Conservation (phyloP, 2,329 filamentous ascomycete species). For the Colletotrichum sp. region DNA sequence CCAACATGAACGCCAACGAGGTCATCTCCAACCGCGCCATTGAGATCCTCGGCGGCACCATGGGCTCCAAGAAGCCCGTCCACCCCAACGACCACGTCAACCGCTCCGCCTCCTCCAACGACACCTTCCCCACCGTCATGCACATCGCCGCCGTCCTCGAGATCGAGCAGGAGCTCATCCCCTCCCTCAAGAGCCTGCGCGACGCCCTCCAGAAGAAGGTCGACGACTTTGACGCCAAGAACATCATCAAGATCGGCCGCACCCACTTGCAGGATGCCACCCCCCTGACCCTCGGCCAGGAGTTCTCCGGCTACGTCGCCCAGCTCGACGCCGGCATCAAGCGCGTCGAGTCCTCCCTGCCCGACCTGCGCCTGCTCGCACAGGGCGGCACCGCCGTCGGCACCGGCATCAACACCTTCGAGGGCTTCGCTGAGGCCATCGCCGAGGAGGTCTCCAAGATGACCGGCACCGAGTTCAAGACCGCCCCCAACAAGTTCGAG, state of each 20-base stretch:
- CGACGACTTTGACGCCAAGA: constrained; percentile 80
- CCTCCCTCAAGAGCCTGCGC: constrained; percentile 81
- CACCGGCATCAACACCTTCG: constrained; percentile 96
- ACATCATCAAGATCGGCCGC: constrained; percentile 98
- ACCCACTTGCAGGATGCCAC: constrained; percentile 98
- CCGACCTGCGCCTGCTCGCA: constrained; percentile 84
- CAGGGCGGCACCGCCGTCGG: constrained; percentile 97
- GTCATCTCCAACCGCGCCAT: constrained; percentile 99
- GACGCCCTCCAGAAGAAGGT: constrained; percentile 87
- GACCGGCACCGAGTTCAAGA: constrained; percentile 92
- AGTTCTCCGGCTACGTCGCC: constrained; percentile 96
- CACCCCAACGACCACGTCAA: constrained; percentile 99
- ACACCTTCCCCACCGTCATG: constrained; percentile 99
- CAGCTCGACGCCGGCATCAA: constrained; percentile 92
- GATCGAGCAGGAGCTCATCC: constrained; percentile 84
- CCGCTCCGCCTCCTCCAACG: constrained; percentile 98
- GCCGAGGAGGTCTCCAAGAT: constrained; percentile 90
- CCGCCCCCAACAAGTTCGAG: constrained; percentile 99
- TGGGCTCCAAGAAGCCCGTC: constrained; percentile 97
- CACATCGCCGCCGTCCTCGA: constrained; percentile 97
- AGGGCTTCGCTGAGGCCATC: constrained; percentile 93
- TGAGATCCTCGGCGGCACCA: constrained; percentile 91
- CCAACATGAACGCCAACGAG: constrained; percentile 99
- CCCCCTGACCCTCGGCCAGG: constrained; percentile 91
- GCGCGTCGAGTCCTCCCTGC: constrained; percentile 82